Percentiles rank a stretch among this genome's conserved stretches.
phyloP scores from a whole-genome alignment of 768 basidiomycete species.

The Pleurotus cornucopiae region DNA sequence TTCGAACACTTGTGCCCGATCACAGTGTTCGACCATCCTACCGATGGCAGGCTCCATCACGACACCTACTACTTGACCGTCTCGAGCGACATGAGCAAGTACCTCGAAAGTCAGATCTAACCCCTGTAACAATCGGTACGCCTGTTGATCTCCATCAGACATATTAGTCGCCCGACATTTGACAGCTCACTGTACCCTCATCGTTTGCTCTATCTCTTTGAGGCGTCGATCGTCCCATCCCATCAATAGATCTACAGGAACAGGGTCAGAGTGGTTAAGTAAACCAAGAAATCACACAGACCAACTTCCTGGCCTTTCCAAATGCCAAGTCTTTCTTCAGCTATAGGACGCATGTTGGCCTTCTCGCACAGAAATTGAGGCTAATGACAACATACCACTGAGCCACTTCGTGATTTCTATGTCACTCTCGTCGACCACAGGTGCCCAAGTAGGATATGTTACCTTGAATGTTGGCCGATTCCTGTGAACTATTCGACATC shows the following conservation, averaged over 20 bases:
- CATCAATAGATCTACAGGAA: slow-evolving; percentile 25
- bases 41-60: slow-evolving; percentile 15
- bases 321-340: slow-evolving; percentile 26
- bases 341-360: not conserved
- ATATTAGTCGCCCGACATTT: slow-evolving; percentile 23
- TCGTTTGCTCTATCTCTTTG: slow-evolving; percentile 21
- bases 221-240: slow-evolving; percentile 25
- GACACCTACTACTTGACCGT: slow-evolving; percentile 16
- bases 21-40: slow-evolving; percentile 11
- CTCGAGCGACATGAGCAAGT: slow-evolving; percentile 16
- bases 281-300: slow-evolving; percentile 11
- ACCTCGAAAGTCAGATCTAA: slow-evolving; percentile 12
- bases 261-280: not conserved
- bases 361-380: not conserved
- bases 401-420: slow-evolving; percentile 30
- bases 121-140: slow-evolving; percentile 14
- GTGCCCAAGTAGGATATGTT: slow-evolving; percentile 30
- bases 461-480: slow-evolving; percentile 19
- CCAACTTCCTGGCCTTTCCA: slow-evolving; percentile 36
- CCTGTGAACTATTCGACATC: slow-evolving; percentile 26
- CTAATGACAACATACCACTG: not conserved
- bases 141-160: slow-evolving; percentile 8
- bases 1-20: slow-evolving; percentile 13
- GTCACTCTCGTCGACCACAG: slow-evolving; percentile 30
- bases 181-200: slow-evolving; percentile 24